Conservation (phyloP, 805 yeast genomes). For the Barnettozyma sp. region DNA sequence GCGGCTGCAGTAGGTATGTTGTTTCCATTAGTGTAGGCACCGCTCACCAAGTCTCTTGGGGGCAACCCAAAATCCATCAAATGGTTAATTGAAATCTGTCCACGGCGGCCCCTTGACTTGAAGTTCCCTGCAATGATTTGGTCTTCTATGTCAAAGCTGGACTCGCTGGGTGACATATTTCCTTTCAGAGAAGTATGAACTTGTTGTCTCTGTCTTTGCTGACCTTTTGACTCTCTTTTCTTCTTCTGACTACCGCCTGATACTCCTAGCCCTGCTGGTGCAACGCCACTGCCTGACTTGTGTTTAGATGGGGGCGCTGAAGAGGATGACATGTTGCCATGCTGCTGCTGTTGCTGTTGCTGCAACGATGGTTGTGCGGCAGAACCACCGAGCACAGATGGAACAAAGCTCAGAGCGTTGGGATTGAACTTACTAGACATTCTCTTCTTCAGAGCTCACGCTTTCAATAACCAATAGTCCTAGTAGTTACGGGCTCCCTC, state of each 20-base stretch:
- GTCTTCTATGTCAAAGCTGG: conserved; percentile 30
- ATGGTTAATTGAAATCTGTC: conserved; percentile 53
- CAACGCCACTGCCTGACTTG: conserved; percentile 8
- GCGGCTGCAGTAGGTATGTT: too few species aligned
- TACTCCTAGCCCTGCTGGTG: too few species aligned
- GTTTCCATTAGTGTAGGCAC: conserved; percentile 8
- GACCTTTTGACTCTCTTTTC: conserved; percentile 10
- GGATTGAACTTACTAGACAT: conserved; percentile 21
- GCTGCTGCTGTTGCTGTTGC: too few species aligned
- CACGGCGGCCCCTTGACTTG: conserved; percentile 33
- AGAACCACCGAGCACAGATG: conserved; percentile 7
- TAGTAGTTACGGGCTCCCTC: too few species aligned
- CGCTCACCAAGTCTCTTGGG: conserved; percentile 26
- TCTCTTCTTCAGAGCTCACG: neutral
- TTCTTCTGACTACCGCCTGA: conserved; percentile 2
- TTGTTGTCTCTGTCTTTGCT: conserved; percentile 5
- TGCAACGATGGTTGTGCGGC: neutral
- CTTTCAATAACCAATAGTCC: conserved; percentile 2
- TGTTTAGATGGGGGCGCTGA: conserved; percentile 15
- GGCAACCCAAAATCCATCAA: conserved; percentile 52
- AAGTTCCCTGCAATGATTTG: conserved; percentile 27
- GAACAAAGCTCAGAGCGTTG: conserved; percentile 17
- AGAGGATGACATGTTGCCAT: conserved; percentile 17
- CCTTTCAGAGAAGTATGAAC: neutral
- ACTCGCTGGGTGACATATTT: conserved; percentile 15